Percentiles rank a stretch among this genome's conserved stretches.
Conservation (phyloP, 176 grass and related monocot species). For the Aechmea fasciata region DNA sequence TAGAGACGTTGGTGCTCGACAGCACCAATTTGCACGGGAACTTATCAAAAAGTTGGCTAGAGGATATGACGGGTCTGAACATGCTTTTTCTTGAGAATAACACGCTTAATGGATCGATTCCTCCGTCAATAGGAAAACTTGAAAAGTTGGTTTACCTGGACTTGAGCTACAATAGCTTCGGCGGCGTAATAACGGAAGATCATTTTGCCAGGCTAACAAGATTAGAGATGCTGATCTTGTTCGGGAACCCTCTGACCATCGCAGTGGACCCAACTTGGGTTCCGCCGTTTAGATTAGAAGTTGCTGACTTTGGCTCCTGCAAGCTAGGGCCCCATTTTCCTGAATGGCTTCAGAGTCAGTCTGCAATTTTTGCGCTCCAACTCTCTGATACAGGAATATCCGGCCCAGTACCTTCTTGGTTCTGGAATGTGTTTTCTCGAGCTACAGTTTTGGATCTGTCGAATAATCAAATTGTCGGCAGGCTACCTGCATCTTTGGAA, state of each 20-base stretch:
- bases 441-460: not conserved
- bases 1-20: conserved; percentile 1
- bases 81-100: conserved; percentile 10
- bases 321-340: conserved; percentile 19
- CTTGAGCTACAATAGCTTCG: not conserved
- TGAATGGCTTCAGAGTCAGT: conserved; percentile 14
- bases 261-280: conserved; percentile 7
- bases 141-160: not conserved
- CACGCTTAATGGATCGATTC: conserved; percentile 11
- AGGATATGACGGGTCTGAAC: not conserved
- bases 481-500: conserved; percentile 10
- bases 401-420: conserved; percentile 10
- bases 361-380: not conserved
- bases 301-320: not conserved
- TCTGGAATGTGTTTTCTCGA: not conserved
- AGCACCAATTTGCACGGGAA: conserved; percentile 2
- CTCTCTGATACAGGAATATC: conserved; percentile 17
- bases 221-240: not conserved
- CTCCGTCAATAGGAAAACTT: conserved; percentile 7
- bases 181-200: conserved; percentile 10
- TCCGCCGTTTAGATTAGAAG: conserved; percentile 2
- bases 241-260: not conserved
- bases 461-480: conserved; percentile 13
- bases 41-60: not conserved
- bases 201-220: conserved; percentile 5